phyloP scores from a whole-genome alignment of 345 rosid species.

The Acer campestre region DNA sequence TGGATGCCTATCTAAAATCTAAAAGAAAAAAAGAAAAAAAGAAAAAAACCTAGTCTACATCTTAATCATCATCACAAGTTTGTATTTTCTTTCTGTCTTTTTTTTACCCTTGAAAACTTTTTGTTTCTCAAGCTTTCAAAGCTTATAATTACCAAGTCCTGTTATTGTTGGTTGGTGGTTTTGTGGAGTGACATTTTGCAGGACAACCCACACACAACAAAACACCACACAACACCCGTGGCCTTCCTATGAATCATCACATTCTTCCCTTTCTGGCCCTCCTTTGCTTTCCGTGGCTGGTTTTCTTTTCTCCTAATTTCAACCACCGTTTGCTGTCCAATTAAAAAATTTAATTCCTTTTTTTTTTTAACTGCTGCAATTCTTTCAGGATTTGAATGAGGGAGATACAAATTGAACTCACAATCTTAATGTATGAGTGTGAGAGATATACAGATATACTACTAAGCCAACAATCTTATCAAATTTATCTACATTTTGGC shows the following conservation, averaged over 20 bases:
- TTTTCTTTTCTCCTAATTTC: background rate
- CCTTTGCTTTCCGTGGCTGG: conserved; percentile 1
- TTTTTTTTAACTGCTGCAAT: too few relatives aligned
- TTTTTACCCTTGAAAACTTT: conserved; percentile 1
- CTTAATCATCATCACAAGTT: conserved; percentile 46
- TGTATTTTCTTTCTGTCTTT: conserved; percentile 7
- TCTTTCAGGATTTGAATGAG: too few relatives aligned
- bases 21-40: too few relatives aligned
- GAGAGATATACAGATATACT: too few relatives aligned
- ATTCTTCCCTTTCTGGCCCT: background rate
- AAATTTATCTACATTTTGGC: background rate
- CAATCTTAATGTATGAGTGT: too few relatives aligned
- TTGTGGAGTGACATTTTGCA: conserved; percentile 21
- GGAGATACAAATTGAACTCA: too few relatives aligned
- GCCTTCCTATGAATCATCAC: conserved; percentile 35
- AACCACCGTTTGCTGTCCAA: background rate
- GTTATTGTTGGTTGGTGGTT: conserved; percentile 23
- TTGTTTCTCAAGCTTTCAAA: conserved; percentile 41
- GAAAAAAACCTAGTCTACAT: conserved; percentile 37
- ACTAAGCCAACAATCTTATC: too few relatives aligned
- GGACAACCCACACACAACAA: conserved; percentile 30
- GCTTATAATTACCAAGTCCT: conserved; percentile 36
- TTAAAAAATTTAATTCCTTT: background rate
- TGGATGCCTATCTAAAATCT: conserved; percentile 40
- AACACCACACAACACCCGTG: conserved; percentile 24